Base-by-base conservation (phyloP, 768 basidiomycete genomes). In the Symmetrospora coprosmae region DNA sequence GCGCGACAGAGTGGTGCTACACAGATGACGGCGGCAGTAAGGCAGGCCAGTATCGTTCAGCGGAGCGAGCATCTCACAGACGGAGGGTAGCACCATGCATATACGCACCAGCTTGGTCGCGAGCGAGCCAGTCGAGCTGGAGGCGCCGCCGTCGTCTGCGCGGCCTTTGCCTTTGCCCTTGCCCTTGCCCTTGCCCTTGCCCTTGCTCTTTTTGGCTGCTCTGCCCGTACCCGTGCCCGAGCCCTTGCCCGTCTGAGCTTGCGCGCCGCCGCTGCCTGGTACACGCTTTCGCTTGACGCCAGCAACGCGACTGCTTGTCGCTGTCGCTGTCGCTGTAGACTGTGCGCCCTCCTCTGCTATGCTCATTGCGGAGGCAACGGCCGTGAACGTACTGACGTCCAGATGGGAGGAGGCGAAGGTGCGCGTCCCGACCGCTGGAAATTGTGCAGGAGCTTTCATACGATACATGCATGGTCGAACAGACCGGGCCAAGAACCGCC, bases 1-100 rank as follows among this genome's bases (percentile, higher is more conserved):
- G 28, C 33, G 34, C 49, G 19, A 53, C n/a, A 39, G n/a, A n/a
- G 41, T 61, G 50, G 17, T 51, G 39, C 60, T 61, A 45, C n/a
- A 37, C 8, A 56, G 38, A 27, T 4, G 33, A n/a, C 19, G n/a
- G 27, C 47, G n/a, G 47, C n/a, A 8, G 11, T 49, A 27, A 31
- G n/a, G 25, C 17, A 19, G 23, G 17, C 27, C 47, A n/a, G 7
- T 7, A 49, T 7, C 23, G 21, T 21, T 5, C n/a, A 11, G 27
- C 11, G 21, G n/a, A 17, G 9, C 25, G 43, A 11, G 13, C 43
- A 46, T 11, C 25, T 11, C 43, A 25, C 37, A n/a, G n/a, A n/a
- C 11, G 25, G 21, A 9, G 11, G 9, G 23, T 9, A 21, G 13
- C 17, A 19, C 45, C n/a, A 46, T 9, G 45, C 25, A 19, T 9